A percentile compares a stretch with the other conserved stretches of the same genome.
Evolutionary conservation across 2,329 filamentous ascomycete genomes (phyloP).

Genomic region (Furcasterigmium furcatum): DNA sequence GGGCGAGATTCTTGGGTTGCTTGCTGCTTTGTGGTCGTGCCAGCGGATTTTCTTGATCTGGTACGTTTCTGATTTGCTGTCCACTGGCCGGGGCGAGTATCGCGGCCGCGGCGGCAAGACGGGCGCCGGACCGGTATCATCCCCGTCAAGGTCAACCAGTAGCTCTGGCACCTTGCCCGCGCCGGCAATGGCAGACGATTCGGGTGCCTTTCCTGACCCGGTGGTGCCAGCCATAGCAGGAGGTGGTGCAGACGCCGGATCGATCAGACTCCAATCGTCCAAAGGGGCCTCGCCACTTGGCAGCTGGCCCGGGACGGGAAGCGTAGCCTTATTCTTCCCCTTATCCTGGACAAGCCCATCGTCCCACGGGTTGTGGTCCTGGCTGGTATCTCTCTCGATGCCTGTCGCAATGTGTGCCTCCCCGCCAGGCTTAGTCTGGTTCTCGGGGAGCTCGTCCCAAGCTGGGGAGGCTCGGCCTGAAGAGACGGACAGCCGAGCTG

Average conservation of each 20-base stretch:
- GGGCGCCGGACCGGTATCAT: neutral
- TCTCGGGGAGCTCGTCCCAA: constrained; percentile 31
- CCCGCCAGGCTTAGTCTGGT: constrained; percentile 16
- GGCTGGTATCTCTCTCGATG: constrained; percentile 28
- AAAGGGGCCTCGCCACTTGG: constrained; percentile 16
- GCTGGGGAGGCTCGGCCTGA: constrained; percentile 30
- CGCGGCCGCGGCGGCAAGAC: constrained; percentile 35
- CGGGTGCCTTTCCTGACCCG: neutral
- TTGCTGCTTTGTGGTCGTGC: constrained; percentile 60
- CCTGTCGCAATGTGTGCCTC: constrained; percentile 15
- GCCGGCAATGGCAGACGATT: no score
- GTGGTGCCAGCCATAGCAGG: neutral
- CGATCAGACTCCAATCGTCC: constrained; percentile 52
- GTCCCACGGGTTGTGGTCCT: constrained; percentile 48
- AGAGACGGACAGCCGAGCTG: constrained; percentile 25
- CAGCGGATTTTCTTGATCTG: constrained; percentile 90
- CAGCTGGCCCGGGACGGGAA: constrained; percentile 13
- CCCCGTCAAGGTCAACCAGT: constrained; percentile 7
- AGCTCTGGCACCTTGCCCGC: neutral
- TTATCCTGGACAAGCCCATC: constrained; percentile 37
- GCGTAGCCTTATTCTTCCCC: constrained; percentile 34
- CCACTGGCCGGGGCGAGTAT: constrained; percentile 26
- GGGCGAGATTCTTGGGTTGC: constrained; percentile 73
- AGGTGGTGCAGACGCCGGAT: constrained; percentile 16
- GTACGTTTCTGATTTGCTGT: constrained; percentile 72